These are phyloP conservation scores for Aspergillus ruber DNA, from an alignment of 2,329 filamentous ascomycete species.

Conservation along the genomic window DNA sequence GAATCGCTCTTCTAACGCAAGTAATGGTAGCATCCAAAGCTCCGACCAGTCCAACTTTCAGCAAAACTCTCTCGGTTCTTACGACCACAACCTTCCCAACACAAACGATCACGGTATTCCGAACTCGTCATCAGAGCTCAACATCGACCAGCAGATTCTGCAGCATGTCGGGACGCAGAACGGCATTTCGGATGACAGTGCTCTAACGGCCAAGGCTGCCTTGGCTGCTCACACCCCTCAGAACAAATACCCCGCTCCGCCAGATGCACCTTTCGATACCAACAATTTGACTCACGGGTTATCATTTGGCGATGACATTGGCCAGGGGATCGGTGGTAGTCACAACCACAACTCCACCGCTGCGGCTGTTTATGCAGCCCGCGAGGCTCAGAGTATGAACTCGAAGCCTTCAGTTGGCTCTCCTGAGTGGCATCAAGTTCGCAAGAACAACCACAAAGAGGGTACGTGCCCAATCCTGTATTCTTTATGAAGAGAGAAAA, in stretches of 20 bases:
- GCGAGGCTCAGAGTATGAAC: slow-evolving; percentile 46
- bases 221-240: slow-evolving; percentile 39
- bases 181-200: slow-evolving; percentile 43
- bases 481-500: slow-evolving; percentile 14
- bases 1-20: slow-evolving; percentile 35
- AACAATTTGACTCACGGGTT: slow-evolving; percentile 30
- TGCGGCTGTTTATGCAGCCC: slow-evolving; percentile 50
- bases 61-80: neutral
- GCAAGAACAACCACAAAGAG: slow-evolving; percentile 98
- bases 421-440: slow-evolving; percentile 95
- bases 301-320: slow-evolving; percentile 36
- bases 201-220: slow-evolving; percentile 43
- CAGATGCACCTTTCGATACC: slow-evolving; percentile 32
- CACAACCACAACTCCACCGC: slow-evolving; percentile 51
- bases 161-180: slow-evolving; percentile 49
- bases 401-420: slow-evolving; percentile 87
- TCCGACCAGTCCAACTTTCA: slow-evolving; percentile 29
- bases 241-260: slow-evolving; percentile 40
- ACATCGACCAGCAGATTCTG: slow-evolving; percentile 42
- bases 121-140: slow-evolving; percentile 31
- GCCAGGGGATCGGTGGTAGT: slow-evolving; percentile 29
- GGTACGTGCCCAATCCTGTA: slow-evolving; percentile 49
- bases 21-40: slow-evolving; percentile 32
- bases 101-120: slow-evolving; percentile 36
- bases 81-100: slow-evolving; percentile 22